Base-by-base conservation (phyloP, 73 alveolate genomes). In the Symbiodinium natans region DNA sequence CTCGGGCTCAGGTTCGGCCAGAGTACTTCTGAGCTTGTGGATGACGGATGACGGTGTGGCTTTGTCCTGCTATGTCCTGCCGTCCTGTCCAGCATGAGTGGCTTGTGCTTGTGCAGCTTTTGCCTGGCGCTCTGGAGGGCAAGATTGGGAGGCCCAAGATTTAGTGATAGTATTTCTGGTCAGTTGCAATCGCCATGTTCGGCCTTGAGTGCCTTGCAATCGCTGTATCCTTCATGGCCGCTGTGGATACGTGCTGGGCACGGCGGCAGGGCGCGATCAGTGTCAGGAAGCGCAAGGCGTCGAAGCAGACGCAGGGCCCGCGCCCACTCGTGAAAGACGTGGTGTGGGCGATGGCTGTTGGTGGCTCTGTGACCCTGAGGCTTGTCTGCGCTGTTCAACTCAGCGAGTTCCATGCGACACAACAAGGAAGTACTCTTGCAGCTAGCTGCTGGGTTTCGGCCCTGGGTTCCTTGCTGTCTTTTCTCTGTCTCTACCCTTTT, bases 371-470 rank as follows among this genome's bases (percentile, higher is more conserved):
- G 40, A 63, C 80, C 80, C 80, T 63, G 80, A 63, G 80, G 27
- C 80, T 63, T 31, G 80, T 63, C 80, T 63, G 80, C 36, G 80
- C 80, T 27, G 29, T 63, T 31, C 80, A 29, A 36, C 80, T 63
- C 80, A 63, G 80, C 33, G 36, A 23, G 38, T 63, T 63, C 80
- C 80, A 63, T 29, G 80, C 80, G 80, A 27, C 80, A 9, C 36
- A 23, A 2, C 36, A 9, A 9, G 80, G 80, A 63, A 63, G 38
- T 29, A 63, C 80, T 23, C 80, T 63, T 63, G 80, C 80, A n/a
- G 80, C 80, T 23, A 63, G 80, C 80, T 63, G 80, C 80, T 63
- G 80, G 80, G 80, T 63, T 29, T 63, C 80, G 80, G 80, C 80
- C 33, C 33, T 25, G 80, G 27, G 80, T 36, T 63, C 80, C 38